Evolutionary conservation across 2,329 filamentous ascomycete genomes (phyloP).

Genomic region (Aspergillus proliferans): DNA sequence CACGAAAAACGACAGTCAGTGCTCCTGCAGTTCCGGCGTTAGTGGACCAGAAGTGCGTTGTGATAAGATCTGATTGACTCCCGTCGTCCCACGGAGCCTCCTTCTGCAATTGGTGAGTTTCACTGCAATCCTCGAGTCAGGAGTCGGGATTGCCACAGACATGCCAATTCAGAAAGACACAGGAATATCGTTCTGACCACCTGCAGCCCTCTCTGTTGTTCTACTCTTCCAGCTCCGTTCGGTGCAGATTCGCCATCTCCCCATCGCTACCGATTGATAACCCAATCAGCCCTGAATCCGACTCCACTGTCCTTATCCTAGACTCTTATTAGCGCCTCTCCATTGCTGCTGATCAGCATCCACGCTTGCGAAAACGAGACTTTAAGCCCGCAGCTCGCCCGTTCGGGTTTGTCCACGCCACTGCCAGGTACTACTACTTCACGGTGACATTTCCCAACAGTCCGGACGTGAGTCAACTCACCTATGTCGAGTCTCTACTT

Average conservation of each 20-base stretch:
- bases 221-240: not conserved
- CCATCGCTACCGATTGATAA: not conserved
- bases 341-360: not conserved
- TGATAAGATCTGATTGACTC: not conserved
- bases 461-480: too few relatives aligned
- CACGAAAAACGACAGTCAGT: not conserved
- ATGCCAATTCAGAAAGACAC: too few relatives aligned
- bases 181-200: too few relatives aligned
- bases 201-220: too few relatives aligned
- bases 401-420: not conserved
- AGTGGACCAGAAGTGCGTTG: not conserved
- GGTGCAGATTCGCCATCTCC: too few relatives aligned
- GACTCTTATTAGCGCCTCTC: not conserved
- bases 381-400: constrained; percentile 9
- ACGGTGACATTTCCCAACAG: not conserved
- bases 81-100: not conserved
- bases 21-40: not conserved
- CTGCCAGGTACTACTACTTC: constrained; percentile 7
- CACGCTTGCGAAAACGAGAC: not conserved
- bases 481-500: too few relatives aligned
- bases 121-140: not conserved
- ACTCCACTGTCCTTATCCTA: not conserved
- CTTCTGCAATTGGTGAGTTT: not conserved
- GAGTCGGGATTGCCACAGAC: not conserved
- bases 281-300: not conserved